Conservation (phyloP, 2,329 filamentous ascomycete species). For the Alternaria sp. region DNA sequence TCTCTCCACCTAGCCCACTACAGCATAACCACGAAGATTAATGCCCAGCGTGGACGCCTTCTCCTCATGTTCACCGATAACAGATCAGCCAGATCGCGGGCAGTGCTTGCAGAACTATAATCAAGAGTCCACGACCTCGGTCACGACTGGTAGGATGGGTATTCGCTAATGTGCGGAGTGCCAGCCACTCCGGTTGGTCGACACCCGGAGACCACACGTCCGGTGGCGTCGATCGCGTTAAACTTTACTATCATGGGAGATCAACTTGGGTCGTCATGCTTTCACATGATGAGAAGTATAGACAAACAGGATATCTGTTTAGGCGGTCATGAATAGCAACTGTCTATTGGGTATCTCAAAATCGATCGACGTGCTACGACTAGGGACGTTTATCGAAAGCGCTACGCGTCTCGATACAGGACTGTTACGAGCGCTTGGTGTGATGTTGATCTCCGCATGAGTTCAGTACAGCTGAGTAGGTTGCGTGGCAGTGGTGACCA, state of each 20-base stretch:
- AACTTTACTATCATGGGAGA: constrained; percentile 6
- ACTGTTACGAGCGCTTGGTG: not conserved
- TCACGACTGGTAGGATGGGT: not conserved
- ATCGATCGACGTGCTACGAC: constrained; percentile 8
- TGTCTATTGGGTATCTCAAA: constrained; percentile 20
- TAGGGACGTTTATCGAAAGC: constrained; percentile 2
- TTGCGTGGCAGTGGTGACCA: not conserved
- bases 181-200: constrained; percentile 27
- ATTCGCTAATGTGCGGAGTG: constrained; percentile 21
- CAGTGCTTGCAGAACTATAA: constrained; percentile 1
- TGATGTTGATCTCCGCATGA: not conserved
- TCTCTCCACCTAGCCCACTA: constrained; percentile 17
- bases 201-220: not conserved
- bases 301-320: not conserved
- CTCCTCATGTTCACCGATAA: constrained; percentile 16
- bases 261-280: not conserved
- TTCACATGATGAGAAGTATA: not conserved
- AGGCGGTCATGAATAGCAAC: constrained; percentile 4
- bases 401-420: constrained; percentile 5
- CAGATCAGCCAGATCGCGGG: not conserved
- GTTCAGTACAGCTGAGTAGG: constrained; percentile 1
- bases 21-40: constrained; percentile 10
- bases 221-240: constrained; percentile 8
- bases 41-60: constrained; percentile 4
- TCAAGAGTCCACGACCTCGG: not conserved